Evolutionary conservation across 495 filamentous ascomycete species (phyloP), one percentile per base, ranked within the genome.

Genomic region (Penicillium cataractarum): DNA sequence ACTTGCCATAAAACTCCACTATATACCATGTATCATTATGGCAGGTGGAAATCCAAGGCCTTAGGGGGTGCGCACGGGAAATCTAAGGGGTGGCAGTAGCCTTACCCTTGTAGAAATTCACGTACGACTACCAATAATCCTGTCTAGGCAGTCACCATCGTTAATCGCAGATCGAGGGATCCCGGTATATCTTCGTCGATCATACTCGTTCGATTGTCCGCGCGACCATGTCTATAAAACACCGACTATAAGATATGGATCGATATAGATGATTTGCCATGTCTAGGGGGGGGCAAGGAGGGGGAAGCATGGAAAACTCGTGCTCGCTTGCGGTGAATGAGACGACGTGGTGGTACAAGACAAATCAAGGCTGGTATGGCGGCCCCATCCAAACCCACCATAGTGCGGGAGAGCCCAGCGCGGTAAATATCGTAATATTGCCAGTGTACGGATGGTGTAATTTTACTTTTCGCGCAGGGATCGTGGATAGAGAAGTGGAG

Each of bases 401-500:
- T 26, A 35, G 35, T 35, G 22, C 26, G 32, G 52, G 54, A 40
- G 26, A 53, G 42, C 21, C 42, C 42, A 46, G 42, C 19, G 42
- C 19, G 42, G 42, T 46, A 46, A 46, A 50, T 27, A 46, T 46
- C 42, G 42, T 46, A 46, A 46, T 46, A 46, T 46, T 22, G 19
- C 42, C 19, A 22, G 42, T 9, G 42, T 42, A 42, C 24, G 12
- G 48, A 31, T 21, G 40, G 19, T 32, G 49, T 32, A 52, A 29
- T 32, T 52, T 52, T 51, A 52, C 26, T 61, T 48, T 61, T 55
- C 56, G 51, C 49, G 60, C 66, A 69, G 63, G 63, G 63, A 68
- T 69, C 60, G 60, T 69, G 63, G 66, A 61, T 61, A 53, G 57
- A 57, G 56, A 26, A 56, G 58, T 65, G 66, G 62, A 62, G 63